Evolutionary conservation across 108 stramenopile species (phyloP).

Genomic region (Aurantiochytrium sp.): DNA sequence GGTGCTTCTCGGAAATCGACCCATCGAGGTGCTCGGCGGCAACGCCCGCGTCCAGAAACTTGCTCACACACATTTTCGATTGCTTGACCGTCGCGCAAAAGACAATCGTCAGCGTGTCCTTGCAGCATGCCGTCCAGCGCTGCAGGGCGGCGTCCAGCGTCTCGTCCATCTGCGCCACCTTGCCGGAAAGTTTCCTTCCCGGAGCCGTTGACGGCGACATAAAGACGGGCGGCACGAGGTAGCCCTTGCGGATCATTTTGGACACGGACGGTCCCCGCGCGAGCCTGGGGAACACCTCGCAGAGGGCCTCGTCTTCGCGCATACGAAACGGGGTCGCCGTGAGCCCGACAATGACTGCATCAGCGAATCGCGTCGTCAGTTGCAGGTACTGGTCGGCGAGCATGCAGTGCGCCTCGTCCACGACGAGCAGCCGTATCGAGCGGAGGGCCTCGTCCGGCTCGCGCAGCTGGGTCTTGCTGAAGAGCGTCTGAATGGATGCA

Average conservation of each 20-base stretch:
- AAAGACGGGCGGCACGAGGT: background rate
- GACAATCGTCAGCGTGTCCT: background rate
- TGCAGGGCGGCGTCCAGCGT: background rate
- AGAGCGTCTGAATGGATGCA: slow-evolving; percentile 12
- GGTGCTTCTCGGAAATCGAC: background rate
- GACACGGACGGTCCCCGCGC: background rate
- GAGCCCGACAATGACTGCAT: background rate
- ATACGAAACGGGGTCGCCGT: slow-evolving; percentile 23
- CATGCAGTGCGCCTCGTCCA: slow-evolving; percentile 29
- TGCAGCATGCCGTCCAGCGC: background rate
- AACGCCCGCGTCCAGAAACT: background rate
- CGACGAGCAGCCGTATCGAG: background rate
- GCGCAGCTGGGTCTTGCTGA: background rate
- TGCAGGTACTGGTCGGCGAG: background rate
- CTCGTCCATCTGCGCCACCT: background rate
- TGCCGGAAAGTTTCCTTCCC: background rate
- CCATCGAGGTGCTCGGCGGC: slow-evolving; percentile 27
- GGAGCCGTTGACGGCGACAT: background rate
- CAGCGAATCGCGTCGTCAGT: background rate
- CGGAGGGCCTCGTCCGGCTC: background rate
- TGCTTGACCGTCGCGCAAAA: background rate
- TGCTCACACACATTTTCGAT: background rate
- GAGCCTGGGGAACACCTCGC: background rate
- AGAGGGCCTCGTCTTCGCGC: background rate
- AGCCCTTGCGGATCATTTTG: background rate